Percentiles rank a stretch among this genome's conserved stretches.
These are phyloP conservation scores for Scutellaria baicalensis DNA, from an alignment of 257 asterid species.

Conservation along the genomic window DNA sequence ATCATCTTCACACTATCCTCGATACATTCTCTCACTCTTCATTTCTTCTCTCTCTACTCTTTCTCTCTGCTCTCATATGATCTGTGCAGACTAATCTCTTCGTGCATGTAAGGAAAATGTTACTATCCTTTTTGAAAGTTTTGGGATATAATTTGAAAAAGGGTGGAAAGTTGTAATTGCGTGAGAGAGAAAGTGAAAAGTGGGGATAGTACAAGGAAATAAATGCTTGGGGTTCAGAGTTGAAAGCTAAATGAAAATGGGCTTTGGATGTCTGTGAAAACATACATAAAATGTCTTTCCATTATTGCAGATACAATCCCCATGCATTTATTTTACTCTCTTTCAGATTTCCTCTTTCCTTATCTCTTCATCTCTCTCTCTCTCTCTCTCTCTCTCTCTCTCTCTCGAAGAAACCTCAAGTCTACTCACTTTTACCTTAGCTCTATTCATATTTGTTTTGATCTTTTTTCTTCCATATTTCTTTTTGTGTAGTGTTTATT, in stretches of 20 bases:
- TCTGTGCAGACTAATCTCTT: background rate
- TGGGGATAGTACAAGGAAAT: constrained; percentile 12
- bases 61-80: background rate
- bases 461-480: background rate
- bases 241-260: constrained; percentile 23
- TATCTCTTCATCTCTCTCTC: too few species aligned
- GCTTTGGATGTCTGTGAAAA: constrained; percentile 18
- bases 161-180: constrained; percentile 4
- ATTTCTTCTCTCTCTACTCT: constrained; percentile 7
- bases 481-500: background rate
- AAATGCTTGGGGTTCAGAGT: constrained; percentile 28
- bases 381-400: too few species aligned
- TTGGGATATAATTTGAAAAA: constrained; percentile 5
- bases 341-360: too few species aligned
- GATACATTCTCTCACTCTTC: background rate
- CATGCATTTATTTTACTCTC: constrained; percentile 32
- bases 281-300: too few species aligned
- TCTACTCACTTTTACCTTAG: background rate
- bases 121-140: background rate
- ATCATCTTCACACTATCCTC: background rate
- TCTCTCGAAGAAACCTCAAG: too few species aligned
- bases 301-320: constrained; percentile 8
- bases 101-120: background rate
- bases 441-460: constrained; percentile 9
- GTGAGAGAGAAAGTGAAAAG: constrained; percentile 8